phyloP scores from a whole-genome alignment of 345 rosid genomes.

The Linum usitatissimum region DNA sequence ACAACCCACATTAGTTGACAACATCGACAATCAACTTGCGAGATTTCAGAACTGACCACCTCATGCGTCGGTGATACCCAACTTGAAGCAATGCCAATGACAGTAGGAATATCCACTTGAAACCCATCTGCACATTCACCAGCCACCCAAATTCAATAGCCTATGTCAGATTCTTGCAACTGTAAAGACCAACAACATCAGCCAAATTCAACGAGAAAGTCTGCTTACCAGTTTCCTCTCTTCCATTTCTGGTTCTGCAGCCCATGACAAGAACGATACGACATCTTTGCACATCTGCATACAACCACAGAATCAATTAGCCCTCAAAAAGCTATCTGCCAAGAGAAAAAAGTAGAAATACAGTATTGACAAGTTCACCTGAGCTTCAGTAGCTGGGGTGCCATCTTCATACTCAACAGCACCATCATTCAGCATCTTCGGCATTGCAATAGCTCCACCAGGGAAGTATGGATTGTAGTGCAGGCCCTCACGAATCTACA shows the following conservation, averaged over 20 bases:
- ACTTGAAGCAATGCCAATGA: conserved; percentile 93
- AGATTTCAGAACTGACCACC: conserved; percentile 84
- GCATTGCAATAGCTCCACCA: conserved; percentile 99
- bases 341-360: no score
- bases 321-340: no score
- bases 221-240: conserved; percentile 81
- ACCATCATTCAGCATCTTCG: conserved; percentile 92
- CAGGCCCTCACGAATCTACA: conserved; percentile 85
- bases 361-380: conserved; percentile 36
- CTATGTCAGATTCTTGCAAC: no score
- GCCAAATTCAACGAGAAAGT: no score
- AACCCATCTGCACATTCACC: conserved; percentile 77
- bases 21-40: conserved; percentile 85
- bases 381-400: conserved; percentile 93
- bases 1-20: conserved; percentile 45
- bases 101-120: conserved; percentile 92
- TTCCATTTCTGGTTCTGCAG: conserved; percentile 99
- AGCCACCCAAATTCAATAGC: no score
- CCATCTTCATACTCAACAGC: conserved; percentile 99
- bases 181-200: no score
- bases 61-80: conserved; percentile 80
- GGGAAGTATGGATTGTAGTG: conserved; percentile 98
- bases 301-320: no score
- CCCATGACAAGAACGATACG: conserved; percentile 85
- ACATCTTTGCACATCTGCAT: conserved; percentile 99